phyloP scores from a whole-genome alignment of 768 basidiomycete species.

The Kwoniella dejecticola region DNA sequence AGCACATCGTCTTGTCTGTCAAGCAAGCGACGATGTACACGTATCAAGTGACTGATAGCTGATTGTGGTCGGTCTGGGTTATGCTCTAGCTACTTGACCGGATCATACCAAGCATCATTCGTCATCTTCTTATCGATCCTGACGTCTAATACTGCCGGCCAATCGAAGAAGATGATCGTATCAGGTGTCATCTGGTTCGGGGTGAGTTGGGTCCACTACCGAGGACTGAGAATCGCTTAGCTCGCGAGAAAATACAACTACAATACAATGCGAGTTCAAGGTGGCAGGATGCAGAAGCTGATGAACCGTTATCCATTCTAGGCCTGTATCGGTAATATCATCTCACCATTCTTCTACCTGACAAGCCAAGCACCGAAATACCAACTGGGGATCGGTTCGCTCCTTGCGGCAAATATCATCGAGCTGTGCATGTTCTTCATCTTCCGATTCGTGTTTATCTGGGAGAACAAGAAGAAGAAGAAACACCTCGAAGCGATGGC shows the following conservation, averaged over 20 bases:
- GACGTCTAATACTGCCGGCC: conserved; percentile 58
- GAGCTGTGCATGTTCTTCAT: conserved; percentile 47
- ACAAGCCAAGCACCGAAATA: conserved; percentile 51
- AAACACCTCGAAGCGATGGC: conserved; percentile 12
- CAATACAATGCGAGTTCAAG: no score
- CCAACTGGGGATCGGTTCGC: conserved; percentile 53
- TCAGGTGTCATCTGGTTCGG: conserved; percentile 54
- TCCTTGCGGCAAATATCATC: conserved; percentile 49
- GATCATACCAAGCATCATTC: conserved; percentile 53
- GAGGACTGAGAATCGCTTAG: no score
- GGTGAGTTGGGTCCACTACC: no score
- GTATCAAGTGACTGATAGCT: no score
- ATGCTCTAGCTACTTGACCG: conserved; percentile 47
- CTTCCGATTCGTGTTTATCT: conserved; percentile 46
- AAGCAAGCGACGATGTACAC: no score
- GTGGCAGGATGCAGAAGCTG: no score
- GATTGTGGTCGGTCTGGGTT: no score
- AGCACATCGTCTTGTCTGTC: neutral
- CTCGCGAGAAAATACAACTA: no score
- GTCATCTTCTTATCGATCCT: conserved; percentile 54
- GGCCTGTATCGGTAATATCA: conserved; percentile 51
- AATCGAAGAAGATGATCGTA: conserved; percentile 55
- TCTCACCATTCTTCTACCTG: conserved; percentile 45
- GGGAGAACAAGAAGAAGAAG: conserved; percentile 50
- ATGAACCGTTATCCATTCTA: no score